phyloP scores from a whole-genome alignment of 768 basidiomycete species.

The Mycena vitilis region DNA sequence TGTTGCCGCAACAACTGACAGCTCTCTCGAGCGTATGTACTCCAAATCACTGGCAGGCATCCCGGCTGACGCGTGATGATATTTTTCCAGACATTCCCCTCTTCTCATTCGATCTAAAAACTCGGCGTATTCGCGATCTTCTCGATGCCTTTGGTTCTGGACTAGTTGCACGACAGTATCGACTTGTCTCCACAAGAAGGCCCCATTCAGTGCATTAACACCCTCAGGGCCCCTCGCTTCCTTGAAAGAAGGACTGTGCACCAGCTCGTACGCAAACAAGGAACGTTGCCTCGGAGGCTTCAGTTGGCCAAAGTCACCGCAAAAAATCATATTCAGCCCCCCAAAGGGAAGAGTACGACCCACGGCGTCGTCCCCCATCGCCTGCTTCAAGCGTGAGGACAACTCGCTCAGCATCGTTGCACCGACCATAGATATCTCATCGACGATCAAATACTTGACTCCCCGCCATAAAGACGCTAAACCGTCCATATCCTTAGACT shows the following conservation, averaged over 20 bases:
- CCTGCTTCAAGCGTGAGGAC: neutral
- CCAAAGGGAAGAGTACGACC: neutral
- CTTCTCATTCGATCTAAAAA: neutral
- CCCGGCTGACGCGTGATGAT: neutral
- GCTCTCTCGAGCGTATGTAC: no score
- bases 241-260: neutral
- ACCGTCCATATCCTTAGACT: neutral
- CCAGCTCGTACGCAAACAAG: neutral
- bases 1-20: neutral
- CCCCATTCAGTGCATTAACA: neutral
- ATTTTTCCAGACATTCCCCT: neutral
- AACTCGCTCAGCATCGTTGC: neutral
- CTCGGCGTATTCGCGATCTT: neutral
- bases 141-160: neutral
- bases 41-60: neutral
- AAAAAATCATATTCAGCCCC: neutral
- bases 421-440: slow-evolving; percentile 7
- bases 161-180: neutral
- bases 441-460: neutral
- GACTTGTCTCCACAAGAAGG: slow-evolving; percentile 1
- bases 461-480: neutral
- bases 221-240: neutral
- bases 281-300: neutral
- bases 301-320: slow-evolving; percentile 2
- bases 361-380: neutral